Evolutionary conservation across 257 asterid species (phyloP), one percentile per base, ranked within the genome.

Genomic region (Nicotiana paniculata): DNA sequence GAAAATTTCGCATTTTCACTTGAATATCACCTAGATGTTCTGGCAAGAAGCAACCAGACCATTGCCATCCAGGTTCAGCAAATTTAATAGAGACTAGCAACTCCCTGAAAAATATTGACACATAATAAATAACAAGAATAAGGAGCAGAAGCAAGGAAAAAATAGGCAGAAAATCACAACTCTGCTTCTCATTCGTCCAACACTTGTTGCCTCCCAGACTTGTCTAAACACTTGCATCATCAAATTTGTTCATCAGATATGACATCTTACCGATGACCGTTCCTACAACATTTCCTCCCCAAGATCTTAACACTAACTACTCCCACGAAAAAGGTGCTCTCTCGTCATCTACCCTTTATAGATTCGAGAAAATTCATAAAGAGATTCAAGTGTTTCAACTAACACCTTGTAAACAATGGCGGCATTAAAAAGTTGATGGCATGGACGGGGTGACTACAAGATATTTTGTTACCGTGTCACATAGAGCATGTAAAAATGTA

Each of bases 21-120:
- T 94, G 98, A 76, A 97, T 96, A 84, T 96, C 99, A 79, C 99
- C 99, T 69, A 96, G 90, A 82, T 91, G 95, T 88, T 96, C 97
- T 30, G 98, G 97, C 77, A 90, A 91, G 91, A 96, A 96, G 88
- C 96, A 91, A 55, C 99, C 99, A 55, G 99, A 96, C 98, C 98
- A 96, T 90, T 96, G 97, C 95, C 97, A 94, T 83, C 99, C 98
- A 81, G 98, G 97, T 83, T 90, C 99, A 77, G 89, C 92, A 83
- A 96, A 91, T 68, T 95, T 92, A 79, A 96, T 86, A 28, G 97
- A 91, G 81, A 96, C 91, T 84, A 93, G 86, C 65, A 94, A 86
- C 51, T 94, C 99, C 92, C 99, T 96, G 92, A 57, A 86, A 84
- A 62, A 82, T 9, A 77, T 66, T 9, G 72, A 85, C 59, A 67